Percentiles rank a stretch among this genome's conserved stretches.
phyloP scores from a whole-genome alignment of 345 rosid species.

The Eucalyptus curtisii region DNA sequence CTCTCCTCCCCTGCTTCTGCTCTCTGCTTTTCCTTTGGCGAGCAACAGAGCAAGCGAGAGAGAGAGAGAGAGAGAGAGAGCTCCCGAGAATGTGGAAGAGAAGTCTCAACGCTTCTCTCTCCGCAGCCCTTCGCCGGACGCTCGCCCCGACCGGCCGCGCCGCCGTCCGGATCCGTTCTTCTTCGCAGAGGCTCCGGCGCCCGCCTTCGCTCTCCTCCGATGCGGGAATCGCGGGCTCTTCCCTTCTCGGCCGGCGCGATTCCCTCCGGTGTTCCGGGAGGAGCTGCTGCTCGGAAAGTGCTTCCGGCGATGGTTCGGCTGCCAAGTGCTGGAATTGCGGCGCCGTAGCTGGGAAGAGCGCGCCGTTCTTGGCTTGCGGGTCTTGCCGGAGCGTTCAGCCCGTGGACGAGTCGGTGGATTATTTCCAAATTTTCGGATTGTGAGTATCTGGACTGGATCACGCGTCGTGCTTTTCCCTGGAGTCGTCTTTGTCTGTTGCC shows the following conservation, averaged over 20 bases:
- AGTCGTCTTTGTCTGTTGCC: background rate
- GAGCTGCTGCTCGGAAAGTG: constrained; percentile 8
- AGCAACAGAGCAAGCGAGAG: no score
- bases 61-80: no score
- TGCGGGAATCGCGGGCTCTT: background rate
- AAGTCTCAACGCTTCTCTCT: constrained; percentile 27
- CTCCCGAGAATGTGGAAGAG: constrained; percentile 29
- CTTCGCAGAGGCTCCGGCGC: background rate
- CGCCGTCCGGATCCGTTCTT: background rate
- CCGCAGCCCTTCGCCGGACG: constrained; percentile 2
- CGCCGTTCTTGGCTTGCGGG: constrained; percentile 56
- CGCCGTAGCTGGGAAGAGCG: constrained; percentile 1
- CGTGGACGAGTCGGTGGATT: constrained; percentile 58
- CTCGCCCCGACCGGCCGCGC: background rate
- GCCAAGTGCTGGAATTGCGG: constrained; percentile 72
- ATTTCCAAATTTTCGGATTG: constrained; percentile 76
- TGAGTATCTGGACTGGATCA: constrained; percentile 15
- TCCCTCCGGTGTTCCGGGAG: constrained; percentile 2
- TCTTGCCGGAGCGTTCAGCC: constrained; percentile 77
- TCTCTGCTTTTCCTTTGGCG: no score
- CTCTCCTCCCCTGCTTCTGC: background rate
- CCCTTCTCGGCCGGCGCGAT: background rate
- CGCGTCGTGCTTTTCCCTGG: background rate
- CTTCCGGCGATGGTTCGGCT: background rate
- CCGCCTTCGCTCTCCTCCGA: constrained; percentile 5